Percentiles rank a stretch among this genome's conserved stretches.
These are phyloP conservation scores for Phytophthora vignae DNA, from an alignment of 352 stramenopile species.

Conservation along the genomic window DNA sequence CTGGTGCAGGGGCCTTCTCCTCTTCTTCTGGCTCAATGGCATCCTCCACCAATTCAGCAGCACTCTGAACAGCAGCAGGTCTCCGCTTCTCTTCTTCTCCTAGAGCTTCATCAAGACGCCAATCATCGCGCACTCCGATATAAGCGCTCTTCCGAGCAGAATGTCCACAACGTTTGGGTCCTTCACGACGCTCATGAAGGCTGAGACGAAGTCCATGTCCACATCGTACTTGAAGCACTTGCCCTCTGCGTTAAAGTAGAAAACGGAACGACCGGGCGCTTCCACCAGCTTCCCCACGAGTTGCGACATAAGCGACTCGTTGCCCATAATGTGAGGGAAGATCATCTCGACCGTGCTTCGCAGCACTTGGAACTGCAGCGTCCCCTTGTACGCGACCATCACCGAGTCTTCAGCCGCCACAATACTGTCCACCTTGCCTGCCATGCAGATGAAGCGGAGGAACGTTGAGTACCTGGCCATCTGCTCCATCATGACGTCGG, in stretches of 20 bases:
- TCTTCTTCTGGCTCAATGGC: not conserved
- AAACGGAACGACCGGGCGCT: conserved; percentile 7
- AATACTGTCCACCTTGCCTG: conserved; percentile 12
- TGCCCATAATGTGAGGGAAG: conserved; percentile 34
- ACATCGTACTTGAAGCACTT: conserved; percentile 16
- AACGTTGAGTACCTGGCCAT: conserved; percentile 15
- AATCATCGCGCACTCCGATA: conserved; percentile 27
- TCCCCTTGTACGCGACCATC: conserved; percentile 15
- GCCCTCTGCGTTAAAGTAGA: conserved; percentile 26
- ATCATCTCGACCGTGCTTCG: conserved; percentile 33
- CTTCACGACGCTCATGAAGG: conserved; percentile 27
- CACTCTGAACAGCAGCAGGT: not conserved
- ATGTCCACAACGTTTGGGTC: conserved; percentile 19
- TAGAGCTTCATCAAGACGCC: not conserved
- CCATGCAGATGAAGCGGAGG: conserved; percentile 20
- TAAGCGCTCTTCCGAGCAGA: conserved; percentile 29
- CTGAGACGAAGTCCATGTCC: too few relatives aligned
- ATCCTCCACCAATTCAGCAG: not conserved
- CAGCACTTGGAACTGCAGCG: conserved; percentile 32
- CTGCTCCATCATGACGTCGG: conserved; percentile 5
- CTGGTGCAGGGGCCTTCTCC: not conserved
- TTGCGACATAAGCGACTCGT: conserved; percentile 27
- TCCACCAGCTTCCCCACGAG: conserved; percentile 17
- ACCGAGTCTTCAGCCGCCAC: conserved; percentile 22
- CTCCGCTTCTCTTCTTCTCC: conserved; percentile 14